phyloP scores from a whole-genome alignment of 495 filamentous ascomycete species.

The Neurospora pannonica region DNA sequence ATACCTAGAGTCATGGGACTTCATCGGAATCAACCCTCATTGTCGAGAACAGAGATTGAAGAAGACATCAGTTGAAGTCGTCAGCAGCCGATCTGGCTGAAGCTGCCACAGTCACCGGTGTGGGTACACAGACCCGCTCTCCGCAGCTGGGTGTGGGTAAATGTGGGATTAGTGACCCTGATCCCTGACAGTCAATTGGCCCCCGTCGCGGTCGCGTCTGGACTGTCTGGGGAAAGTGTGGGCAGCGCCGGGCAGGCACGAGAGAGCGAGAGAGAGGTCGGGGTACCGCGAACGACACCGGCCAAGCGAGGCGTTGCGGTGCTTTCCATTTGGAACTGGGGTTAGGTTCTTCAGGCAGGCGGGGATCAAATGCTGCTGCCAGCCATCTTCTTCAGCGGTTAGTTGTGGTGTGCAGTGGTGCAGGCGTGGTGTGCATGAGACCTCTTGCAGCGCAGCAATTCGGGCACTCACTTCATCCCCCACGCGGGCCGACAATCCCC shows the following conservation, averaged over 20 bases:
- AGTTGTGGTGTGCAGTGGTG: neutral
- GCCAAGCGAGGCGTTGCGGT: neutral
- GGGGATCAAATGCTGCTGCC: neutral
- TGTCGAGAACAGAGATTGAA: neutral
- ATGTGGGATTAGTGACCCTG: neutral
- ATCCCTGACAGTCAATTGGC: neutral
- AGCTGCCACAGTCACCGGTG: neutral
- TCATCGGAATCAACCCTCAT: neutral
- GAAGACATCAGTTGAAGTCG: neutral
- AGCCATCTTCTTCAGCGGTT: neutral
- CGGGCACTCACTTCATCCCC: neutral
- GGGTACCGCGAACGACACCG: neutral
- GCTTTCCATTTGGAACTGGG: neutral
- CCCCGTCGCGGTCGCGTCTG: neutral
- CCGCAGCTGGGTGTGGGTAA: neutral
- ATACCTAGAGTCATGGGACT: neutral
- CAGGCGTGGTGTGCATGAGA: neutral
- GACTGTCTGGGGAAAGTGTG: neutral
- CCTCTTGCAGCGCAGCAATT: neutral
- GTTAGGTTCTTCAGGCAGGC: neutral
- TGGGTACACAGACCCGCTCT: neutral
- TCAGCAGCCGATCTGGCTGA: neutral
- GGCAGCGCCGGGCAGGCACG: neutral
- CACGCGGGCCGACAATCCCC: neutral
- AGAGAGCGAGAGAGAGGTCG: neutral